These are phyloP conservation scores for Phaeoacremonium minimum DNA, from an alignment of 2,329 filamentous ascomycete genomes.

Conservation along the genomic window DNA sequence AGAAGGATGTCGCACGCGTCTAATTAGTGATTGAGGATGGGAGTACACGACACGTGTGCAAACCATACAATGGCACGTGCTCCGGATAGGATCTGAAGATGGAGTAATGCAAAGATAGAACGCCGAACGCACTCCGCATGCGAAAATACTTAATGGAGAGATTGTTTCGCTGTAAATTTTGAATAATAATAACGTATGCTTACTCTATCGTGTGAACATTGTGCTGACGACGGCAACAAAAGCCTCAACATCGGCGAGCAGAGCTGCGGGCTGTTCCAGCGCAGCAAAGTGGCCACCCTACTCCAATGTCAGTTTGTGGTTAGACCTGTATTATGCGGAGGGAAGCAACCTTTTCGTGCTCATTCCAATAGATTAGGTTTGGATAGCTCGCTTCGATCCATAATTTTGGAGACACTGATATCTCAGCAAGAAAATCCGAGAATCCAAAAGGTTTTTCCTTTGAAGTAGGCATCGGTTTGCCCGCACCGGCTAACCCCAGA, in stretches of 20 bases:
- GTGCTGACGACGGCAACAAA: too few relatives aligned
- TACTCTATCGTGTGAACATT: too few relatives aligned
- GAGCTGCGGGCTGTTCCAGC: constrained; percentile 32
- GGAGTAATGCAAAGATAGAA: too few relatives aligned
- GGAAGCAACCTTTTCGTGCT: constrained; percentile 8
- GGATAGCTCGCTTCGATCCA: constrained; percentile 20
- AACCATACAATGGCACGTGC: too few relatives aligned
- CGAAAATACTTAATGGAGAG: too few relatives aligned
- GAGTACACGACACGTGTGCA: too few relatives aligned
- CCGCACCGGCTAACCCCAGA: not conserved
- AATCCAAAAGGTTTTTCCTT: constrained; percentile 38
- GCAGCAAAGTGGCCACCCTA: constrained; percentile 51
- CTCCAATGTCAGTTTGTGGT: not conserved
- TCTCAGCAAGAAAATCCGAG: constrained; percentile 37
- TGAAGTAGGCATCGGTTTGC: not conserved
- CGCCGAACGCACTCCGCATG: too few relatives aligned
- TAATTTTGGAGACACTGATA: constrained; percentile 28
- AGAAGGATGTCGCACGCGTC: too few relatives aligned
- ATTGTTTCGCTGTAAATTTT: too few relatives aligned
- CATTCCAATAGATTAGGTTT: constrained; percentile 9
- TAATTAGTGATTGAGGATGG: too few relatives aligned
- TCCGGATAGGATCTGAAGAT: too few relatives aligned
- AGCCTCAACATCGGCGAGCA: constrained; percentile 38
- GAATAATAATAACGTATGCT: too few relatives aligned
- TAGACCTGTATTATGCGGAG: not conserved